These are phyloP conservation scores for Herpetomonas samuelpessoai DNA, from an alignment of 208 protist genomes.

Conservation along the genomic window DNA sequence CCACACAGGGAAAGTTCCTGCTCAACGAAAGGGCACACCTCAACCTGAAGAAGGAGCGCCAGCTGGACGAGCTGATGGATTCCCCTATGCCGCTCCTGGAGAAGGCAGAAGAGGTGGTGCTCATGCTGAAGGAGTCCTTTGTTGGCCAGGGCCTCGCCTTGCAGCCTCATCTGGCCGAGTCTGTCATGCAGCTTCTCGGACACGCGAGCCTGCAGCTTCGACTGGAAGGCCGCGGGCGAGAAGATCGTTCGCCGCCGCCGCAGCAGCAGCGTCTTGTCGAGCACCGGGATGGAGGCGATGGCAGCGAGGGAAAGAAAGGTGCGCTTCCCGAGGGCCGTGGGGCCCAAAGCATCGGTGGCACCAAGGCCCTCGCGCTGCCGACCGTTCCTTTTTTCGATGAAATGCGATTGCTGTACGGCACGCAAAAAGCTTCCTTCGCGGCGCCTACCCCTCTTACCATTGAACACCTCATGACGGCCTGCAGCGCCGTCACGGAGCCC, in stretches of 20 bases:
- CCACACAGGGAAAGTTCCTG: conserved; percentile 16
- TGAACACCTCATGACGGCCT: conserved; percentile 76
- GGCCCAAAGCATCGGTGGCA: neutral
- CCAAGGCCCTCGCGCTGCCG: neutral
- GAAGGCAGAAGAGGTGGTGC: conserved; percentile 52
- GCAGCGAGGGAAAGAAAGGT: too few relatives aligned
- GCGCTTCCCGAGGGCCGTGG: too few relatives aligned
- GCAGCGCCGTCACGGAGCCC: conserved; percentile 30
- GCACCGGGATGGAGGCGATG: too few relatives aligned
- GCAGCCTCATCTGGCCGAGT: conserved; percentile 51
- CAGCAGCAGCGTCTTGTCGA: neutral
- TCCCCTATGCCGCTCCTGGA: conserved; percentile 53
- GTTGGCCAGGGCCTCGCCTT: conserved; percentile 48
- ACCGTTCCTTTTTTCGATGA: conserved; percentile 56
- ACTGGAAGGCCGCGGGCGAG: conserved; percentile 15
- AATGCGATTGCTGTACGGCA: conserved; percentile 73
- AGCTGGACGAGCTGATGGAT: conserved; percentile 62
- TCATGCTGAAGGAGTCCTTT: conserved; percentile 38
- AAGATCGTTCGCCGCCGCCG: neutral
- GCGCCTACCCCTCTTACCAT: conserved; percentile 63
- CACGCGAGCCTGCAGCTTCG: conserved; percentile 58
- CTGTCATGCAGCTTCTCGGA: conserved; percentile 59
- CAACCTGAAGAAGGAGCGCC: conserved; percentile 70
- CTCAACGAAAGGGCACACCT: conserved; percentile 50
- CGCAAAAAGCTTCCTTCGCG: conserved; percentile 56